Evolutionary conservation across 257 asterid genomes (phyloP), one percentile per base, ranked within the genome.

Genomic region (Euphrasia confusa): DNA sequence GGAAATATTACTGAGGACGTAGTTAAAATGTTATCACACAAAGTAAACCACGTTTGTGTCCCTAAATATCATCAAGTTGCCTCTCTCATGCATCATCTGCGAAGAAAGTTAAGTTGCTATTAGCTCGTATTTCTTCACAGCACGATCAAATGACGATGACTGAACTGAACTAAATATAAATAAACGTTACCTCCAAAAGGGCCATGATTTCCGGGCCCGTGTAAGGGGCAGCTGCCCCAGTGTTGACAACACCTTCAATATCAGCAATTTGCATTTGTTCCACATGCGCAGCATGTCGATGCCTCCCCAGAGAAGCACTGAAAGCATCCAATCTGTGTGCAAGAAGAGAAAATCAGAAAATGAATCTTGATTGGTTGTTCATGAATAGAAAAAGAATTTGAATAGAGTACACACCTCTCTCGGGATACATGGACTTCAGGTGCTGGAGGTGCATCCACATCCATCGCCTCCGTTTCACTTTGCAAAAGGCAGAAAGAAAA

Each of bases 261-360:
- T 89, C 99, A 60, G 81, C 77, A 56, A 89, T 77, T n/a, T 87
- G 32, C 84, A 89, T 82, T 67, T 83, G 87, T 37, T 84, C 94
- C 48, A 88, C 67, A 64, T 86, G 95, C 21, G 82, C 95, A 32
- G 87, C 75, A 63, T 75, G 88, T 64, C 81, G 77, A 63, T 91
- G 74, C 84, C 74, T 78, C 65, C 96, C 97, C 7, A 91, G 77
- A 7, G 84, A 78, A 30, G 82, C 75, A 21, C 83, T 78, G 67
- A 91, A 88, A 14, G 85, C 83, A 48, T 88, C 90, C 65, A 88
- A 68, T 72, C 98, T 91, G 79, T 75, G 64, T 26, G 59, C 11
- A 21, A 21, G 21, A 21, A 21, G 21, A 13, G n/a, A 42, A 15
- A 40, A 21, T 15, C 35, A 6, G 18, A 72, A 42, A 42, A 64